Evolutionary conservation across 1,284 basidiomycete species (phyloP).

Genomic region (Ceratobasidium sp.): DNA sequence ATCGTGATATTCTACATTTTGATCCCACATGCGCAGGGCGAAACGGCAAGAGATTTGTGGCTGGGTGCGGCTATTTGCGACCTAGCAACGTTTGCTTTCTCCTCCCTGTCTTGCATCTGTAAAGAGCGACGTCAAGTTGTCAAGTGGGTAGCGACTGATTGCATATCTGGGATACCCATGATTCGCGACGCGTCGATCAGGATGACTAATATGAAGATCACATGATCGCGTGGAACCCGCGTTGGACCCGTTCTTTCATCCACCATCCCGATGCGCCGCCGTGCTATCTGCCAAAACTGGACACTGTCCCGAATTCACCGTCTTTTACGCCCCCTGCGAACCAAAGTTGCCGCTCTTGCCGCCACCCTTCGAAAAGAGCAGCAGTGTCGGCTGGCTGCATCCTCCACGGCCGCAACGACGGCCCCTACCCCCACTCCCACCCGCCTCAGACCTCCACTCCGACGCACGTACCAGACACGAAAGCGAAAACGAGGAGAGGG

Average conservation of each 20-base stretch:
- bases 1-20: too few relatives aligned
- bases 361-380: slow-evolving; percentile 6
- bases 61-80: too few relatives aligned
- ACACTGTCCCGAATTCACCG: slow-evolving; percentile 25
- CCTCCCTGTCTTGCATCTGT: too few relatives aligned
- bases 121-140: too few relatives aligned
- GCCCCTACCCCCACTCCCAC: slow-evolving; percentile 32
- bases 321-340: slow-evolving; percentile 12
- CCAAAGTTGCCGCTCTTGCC: slow-evolving; percentile 27
- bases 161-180: too few relatives aligned
- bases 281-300: slow-evolving; percentile 19
- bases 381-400: background rate
- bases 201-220: background rate
- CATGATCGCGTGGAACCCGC: background rate
- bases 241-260: background rate
- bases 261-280: slow-evolving; percentile 11
- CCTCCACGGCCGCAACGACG: background rate
- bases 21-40: too few relatives aligned
- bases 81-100: too few relatives aligned
- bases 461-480: slow-evolving; percentile 24
- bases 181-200: too few relatives aligned
- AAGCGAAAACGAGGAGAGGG: slow-evolving; percentile 19
- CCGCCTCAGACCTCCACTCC: slow-evolving; percentile 4
- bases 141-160: too few relatives aligned
- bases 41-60: too few relatives aligned